phyloP scores from a whole-genome alignment of 805 yeast species.

The Ogataea glucozyma region DNA sequence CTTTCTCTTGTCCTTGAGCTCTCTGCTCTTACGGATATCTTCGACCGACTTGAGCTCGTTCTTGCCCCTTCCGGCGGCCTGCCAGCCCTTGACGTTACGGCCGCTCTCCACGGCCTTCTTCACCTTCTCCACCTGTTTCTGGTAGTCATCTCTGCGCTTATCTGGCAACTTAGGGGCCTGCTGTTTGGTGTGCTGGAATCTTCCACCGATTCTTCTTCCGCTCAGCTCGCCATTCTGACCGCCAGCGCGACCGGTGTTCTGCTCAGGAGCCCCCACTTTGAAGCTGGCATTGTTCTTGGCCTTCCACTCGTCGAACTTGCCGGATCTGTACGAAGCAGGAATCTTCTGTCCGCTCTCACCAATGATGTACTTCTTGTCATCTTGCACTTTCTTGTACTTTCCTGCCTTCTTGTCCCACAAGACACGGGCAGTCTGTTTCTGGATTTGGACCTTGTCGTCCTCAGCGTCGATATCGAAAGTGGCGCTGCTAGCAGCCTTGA shows the following conservation, averaged over 20 bases:
- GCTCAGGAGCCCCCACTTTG: constrained; percentile 57
- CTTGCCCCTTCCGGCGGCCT: constrained; percentile 45
- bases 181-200: constrained; percentile 70
- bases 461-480: constrained; percentile 80
- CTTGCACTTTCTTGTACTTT: constrained; percentile 78
- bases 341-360: constrained; percentile 93
- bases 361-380: constrained; percentile 84
- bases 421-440: constrained; percentile 67
- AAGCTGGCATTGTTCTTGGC: constrained; percentile 58
- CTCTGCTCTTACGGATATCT: constrained; percentile 78
- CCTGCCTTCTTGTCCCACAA: constrained; percentile 94
- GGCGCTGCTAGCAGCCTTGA: constrained; percentile 81
- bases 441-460: constrained; percentile 62
- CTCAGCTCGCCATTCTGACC: constrained; percentile 35
- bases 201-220: constrained; percentile 42
- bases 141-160: constrained; percentile 82
- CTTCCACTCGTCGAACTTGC: constrained; percentile 92
- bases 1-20: constrained; percentile 63
- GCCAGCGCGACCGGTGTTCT: constrained; percentile 27
- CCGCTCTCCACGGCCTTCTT: constrained; percentile 80
- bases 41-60: constrained; percentile 68
- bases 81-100: constrained; percentile 63
- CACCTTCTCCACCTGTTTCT: constrained; percentile 78
- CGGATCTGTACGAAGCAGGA: constrained; percentile 89
- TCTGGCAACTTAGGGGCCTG: constrained; percentile 92